Evolutionary conservation across 1,284 basidiomycete genomes (phyloP), one percentile per base, ranked within the genome.

Genomic region (Ganoderma sinense): DNA sequence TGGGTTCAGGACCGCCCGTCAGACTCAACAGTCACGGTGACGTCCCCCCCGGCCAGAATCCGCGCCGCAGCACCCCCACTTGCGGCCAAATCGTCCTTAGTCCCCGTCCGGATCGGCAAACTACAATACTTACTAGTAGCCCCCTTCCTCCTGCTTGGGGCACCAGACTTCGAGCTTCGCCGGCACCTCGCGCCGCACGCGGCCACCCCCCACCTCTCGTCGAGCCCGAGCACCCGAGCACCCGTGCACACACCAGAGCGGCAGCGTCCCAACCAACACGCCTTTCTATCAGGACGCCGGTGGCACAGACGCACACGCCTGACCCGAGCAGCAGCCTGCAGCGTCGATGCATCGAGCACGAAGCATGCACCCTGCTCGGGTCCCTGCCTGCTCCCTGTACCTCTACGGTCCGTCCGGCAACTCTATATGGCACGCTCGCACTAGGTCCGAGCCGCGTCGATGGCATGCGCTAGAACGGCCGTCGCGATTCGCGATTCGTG

Each of bases 261-360:
- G 48, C 23, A 51, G 48, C 23, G n/a, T 51, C 14, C 23, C 4
- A 14, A 23, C 48, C 48, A 48, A 48, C 23, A 26, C 48, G 48
- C 48, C 48, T 51, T 51, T 51, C 48, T 23, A 51, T 51, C 48
- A 51, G 23, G 48, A 51, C 48, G 48, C 48, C 48, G 48, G 48
- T 51, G 48, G 48, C 23, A 8, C 23, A 51, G 11, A 23, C 2
- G 48, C 23, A 51, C 11, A 51, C 5, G 7, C 7, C n/a, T 23
- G 7, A 11, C 8, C 48, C 48, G 48, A 51, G 23, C 13, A 26
- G 41, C 41, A 41, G 7, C 33, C 33, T 33, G 36, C 36, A 23
- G 45, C 45, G 5, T 18, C 41, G 45, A 48, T 36, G 45, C 10
- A 48, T n/a, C 41, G 16, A 14, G 48, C 11, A 14, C 48, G 48